Base-by-base conservation (phyloP, 2,329 filamentous ascomycete genomes). In the Aspergillus novoparasiticus region DNA sequence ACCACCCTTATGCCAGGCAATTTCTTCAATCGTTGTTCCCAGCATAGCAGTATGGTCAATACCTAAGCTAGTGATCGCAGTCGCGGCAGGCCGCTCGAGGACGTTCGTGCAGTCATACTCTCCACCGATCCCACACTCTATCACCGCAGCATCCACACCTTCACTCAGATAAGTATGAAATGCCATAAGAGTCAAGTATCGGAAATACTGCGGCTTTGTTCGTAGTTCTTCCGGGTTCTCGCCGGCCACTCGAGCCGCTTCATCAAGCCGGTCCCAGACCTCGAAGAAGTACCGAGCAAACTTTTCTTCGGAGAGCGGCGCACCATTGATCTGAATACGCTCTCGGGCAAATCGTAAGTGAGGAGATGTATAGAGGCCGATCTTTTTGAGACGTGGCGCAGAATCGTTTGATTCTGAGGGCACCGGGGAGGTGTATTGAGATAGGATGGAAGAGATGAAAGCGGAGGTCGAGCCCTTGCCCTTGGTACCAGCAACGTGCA, bases 61-160 rank as follows among this genome's bases (percentile, higher is more conserved):
- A 4, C 92, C 93, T 50, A 97, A 77, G 71, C 90, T 93, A 23
- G 93, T 89, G 43, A 97, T 88, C 0, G 90, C 91, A 1, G 88
- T 86, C 1, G 89, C 89, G 8, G 86, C 89, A 1, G 93, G 90
- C 14, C 86, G 84, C 12, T 84, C 82, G 6, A 99, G 78, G 26
- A 98, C 86, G 73, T 98, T 98, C 11, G 95, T 99, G 32, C 91
- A 90, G 73, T 98, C 94, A 72, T 93, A 93, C 79, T 97, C 92
- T 56, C 94, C 95, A 19, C 95, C 95, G 66, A 98, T 96, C 0
- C 95, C 95, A 72, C 93, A 96, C 79, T 99, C 95, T 39, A 98
- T 85, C 11, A 98, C 88, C 0, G 93, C 94, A 21, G 88, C 88
- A 66, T 89, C 84, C 0, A 97, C 89, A 1, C 90, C 89, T 75